Base-by-base conservation (phyloP, 75 land plant genomes). In the Cryptomeria japonica region DNA sequence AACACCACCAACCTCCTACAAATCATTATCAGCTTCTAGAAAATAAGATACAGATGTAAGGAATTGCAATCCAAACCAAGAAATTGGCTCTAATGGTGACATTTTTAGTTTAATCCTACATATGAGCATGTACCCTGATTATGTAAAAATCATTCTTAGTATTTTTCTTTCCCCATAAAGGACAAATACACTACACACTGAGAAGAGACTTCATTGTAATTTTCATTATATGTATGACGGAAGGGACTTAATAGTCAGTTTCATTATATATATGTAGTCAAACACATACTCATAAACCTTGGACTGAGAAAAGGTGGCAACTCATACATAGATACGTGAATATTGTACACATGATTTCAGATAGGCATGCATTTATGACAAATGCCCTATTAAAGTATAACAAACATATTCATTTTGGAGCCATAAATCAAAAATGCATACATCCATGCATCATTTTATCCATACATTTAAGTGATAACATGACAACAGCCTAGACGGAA, bases 11-110 rank as follows among this genome's bases (percentile, higher is more conserved):
- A 44, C 97, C 84, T 89, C 88, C 38, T 93, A 87, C 88, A 98
- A 92, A 19, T 96, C 99, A 92, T 98, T 98, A 15, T 92, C 87
- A 85, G 99, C 95, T 16, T 93, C 99, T 98, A 93, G 3, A 68
- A 39, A 51, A 32, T n/a, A 77, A 87, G 15, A 44, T 73, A 31
- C 15, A 73, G 7, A 68, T 68, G 73, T 68, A 2, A 68, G 73
- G 9, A 68, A 68, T 25, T 25, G 1, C 31, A 25, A 68, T 55
- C 31, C 73, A 73, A 73, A 13, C 46, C 36, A 73, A 7, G 36
- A 73, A 9, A 73, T 32, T 11, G 32, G 68, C 68, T 61, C 68
- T 19, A 61, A 61, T 22, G 68, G 12, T 73, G 37, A 32, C 32
- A 11, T 10, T 10, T 31, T 16, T 22, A 16, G 19, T 49, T 49